Conservation (phyloP, 257 asterid species). For the Solanum pimpinellifolium region DNA sequence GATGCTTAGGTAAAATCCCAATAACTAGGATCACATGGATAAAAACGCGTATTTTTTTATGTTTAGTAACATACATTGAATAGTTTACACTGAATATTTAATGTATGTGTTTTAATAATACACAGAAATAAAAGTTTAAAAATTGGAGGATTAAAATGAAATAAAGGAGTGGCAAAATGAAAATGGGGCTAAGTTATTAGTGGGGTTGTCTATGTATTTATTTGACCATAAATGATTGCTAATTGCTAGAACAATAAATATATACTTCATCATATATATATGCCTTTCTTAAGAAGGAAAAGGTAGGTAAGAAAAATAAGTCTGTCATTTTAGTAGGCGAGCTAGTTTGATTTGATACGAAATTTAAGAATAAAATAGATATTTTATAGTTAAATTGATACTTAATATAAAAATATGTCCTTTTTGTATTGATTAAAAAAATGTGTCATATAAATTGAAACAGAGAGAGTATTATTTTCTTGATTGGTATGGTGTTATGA, state of each 20-base stretch:
- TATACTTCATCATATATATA: neutral
- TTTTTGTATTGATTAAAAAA: too few species aligned
- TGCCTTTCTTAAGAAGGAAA: neutral
- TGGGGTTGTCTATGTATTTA: neutral
- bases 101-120: neutral
- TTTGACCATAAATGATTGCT: neutral
- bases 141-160: neutral
- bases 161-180: neutral
- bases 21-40: too few species aligned
- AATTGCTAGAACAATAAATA: neutral
- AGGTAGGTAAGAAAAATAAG: neutral
- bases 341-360: too few species aligned
- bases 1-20: neutral
- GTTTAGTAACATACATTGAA: neutral
- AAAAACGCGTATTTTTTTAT: too few species aligned
- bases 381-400: too few species aligned
- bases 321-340: fast-evolving
- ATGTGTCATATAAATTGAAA: too few species aligned
- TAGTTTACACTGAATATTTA: neutral
- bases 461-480: too few species aligned
- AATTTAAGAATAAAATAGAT: too few species aligned
- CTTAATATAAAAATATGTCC: too few species aligned
- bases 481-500: too few species aligned
- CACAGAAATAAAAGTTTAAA: neutral
- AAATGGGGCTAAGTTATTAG: neutral